Percentiles rank a stretch among this genome's conserved stretches.
These are phyloP conservation scores for Corylus heterophylla DNA, from an alignment of 306 rosid genomes.

Conservation along the genomic window DNA sequence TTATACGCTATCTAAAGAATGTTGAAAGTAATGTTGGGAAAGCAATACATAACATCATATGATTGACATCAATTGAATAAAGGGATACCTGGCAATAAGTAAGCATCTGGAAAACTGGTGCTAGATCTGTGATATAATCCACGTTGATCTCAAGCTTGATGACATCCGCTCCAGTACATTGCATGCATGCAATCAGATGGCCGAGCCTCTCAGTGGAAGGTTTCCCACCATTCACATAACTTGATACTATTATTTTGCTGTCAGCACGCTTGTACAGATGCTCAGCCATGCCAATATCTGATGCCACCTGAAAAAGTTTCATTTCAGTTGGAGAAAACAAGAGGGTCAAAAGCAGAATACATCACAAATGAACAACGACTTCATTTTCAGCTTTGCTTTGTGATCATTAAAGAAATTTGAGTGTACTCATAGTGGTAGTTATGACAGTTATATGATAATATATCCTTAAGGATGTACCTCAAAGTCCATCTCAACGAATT, in stretches of 20 bases:
- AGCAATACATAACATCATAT: background rate
- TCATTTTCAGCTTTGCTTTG: too few relatives aligned
- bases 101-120: conserved; percentile 35
- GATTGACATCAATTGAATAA: background rate
- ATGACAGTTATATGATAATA: background rate
- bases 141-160: conserved; percentile 42
- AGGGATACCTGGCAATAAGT: conserved; percentile 32
- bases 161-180: conserved; percentile 46
- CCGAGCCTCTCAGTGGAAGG: conserved; percentile 36
- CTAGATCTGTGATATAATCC: conserved; percentile 42
- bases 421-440: background rate
- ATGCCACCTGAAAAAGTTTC: conserved; percentile 31
- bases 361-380: background rate
- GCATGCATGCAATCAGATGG: conserved; percentile 27
- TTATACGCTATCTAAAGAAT: background rate
- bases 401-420: too few relatives aligned
- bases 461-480: conserved; percentile 21
- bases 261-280: conserved; percentile 1
- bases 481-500: conserved; percentile 29
- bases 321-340: background rate
- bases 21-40: background rate
- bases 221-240: conserved; percentile 39
- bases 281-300: conserved; percentile 27
- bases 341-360: background rate
- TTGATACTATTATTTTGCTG: conserved; percentile 44